Evolutionary conservation across 2,329 filamentous ascomycete genomes (phyloP), one percentile per base, ranked within the genome.

Genomic region (Cercospora citrullina): DNA sequence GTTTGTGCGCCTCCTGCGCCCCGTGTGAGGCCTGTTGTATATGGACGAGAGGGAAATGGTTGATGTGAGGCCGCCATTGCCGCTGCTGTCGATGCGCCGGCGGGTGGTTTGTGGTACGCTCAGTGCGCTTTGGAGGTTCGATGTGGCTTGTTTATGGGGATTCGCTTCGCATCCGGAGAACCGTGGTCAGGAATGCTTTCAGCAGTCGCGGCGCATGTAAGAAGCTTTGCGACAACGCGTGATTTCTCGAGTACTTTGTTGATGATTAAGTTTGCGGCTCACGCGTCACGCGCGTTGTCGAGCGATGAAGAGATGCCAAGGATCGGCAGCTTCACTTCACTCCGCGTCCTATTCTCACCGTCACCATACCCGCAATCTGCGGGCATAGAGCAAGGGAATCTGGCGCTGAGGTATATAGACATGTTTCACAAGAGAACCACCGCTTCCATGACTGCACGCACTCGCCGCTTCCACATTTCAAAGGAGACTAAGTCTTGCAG

Each of bases 21-120:
- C 64, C 71, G 71, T 51, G 67, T 63, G 73, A 87, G 83, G 68
- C 83, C 82, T 36, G 79, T 73, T 72, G 82, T 83, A 72, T 84
- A 84, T 72, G 83, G 82, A 72, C 86, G 85, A 62, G 84, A 81
- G 64, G 83, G 84, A 75, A 88, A 87, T 60, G 84, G 80, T 74
- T 86, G 84, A 71, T 85, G 84, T 67, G 82, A 83, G 76, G 83
- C 85, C 71, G 86, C 84, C 85, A 86, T 86, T 73, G 68, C 74
- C 69, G 65, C 69, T 30, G 66, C 26, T 51, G 48, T 66, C 62
- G 55, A 48, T 21, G 63, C 48, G 61, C 66, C 48, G 23, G 33
- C 12, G 33, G 21, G 5, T 16, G 14, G 14, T 18, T 21, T 16
- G 31, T 58, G 53, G n/a, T 31, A 60, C 30, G 55, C 48, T 55